Evolutionary conservation across 208 protist genomes (phyloP).

Genomic region (Herpetomonas tarakana): DNA sequence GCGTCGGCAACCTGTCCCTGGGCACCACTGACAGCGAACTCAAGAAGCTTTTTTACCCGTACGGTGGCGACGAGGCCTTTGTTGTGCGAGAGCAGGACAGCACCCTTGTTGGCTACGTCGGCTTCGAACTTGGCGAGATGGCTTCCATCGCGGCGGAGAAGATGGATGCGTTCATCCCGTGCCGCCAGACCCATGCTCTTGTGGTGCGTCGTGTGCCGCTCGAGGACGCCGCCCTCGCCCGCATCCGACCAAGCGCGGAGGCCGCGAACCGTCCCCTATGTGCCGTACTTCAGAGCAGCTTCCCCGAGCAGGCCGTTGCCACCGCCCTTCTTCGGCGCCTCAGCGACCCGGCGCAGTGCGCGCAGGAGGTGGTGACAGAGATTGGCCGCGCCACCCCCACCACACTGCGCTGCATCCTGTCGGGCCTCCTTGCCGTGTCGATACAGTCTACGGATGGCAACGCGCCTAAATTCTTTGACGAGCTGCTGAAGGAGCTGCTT

Average conservation of each 20-base stretch:
- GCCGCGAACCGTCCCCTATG: conserved; percentile 12
- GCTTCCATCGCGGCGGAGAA: conserved; percentile 62
- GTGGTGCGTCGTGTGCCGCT: conserved; percentile 31
- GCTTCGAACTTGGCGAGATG: conserved; percentile 71
- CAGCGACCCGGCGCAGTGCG: conserved; percentile 21
- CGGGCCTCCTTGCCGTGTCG: conserved; percentile 29
- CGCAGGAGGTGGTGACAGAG: conserved; percentile 47
- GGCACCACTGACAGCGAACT: conserved; percentile 50
- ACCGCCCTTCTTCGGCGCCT: conserved; percentile 22
- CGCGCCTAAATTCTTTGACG: conserved; percentile 48
- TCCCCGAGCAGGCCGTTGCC: conserved; percentile 17
- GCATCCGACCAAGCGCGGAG: conserved; percentile 6
- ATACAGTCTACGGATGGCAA: conserved; percentile 14
- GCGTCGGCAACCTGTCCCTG: conserved; percentile 48
- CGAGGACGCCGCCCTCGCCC: conserved; percentile 53
- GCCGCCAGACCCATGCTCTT: conserved; percentile 62
- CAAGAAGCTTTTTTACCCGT: conserved; percentile 79
- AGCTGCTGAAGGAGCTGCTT: conserved; percentile 57
- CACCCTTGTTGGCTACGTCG: conserved; percentile 58
- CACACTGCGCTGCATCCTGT: conserved; percentile 40
- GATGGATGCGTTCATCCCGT: conserved; percentile 83
- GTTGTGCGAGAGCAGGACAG: conserved; percentile 29
- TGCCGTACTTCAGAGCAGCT: conserved; percentile 26
- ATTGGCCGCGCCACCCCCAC: conserved; percentile 31
- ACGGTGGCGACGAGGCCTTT: conserved; percentile 81